Evolutionary conservation across 257 asterid genomes (phyloP).

Genomic region (Ajuga chamaepitys): DNA sequence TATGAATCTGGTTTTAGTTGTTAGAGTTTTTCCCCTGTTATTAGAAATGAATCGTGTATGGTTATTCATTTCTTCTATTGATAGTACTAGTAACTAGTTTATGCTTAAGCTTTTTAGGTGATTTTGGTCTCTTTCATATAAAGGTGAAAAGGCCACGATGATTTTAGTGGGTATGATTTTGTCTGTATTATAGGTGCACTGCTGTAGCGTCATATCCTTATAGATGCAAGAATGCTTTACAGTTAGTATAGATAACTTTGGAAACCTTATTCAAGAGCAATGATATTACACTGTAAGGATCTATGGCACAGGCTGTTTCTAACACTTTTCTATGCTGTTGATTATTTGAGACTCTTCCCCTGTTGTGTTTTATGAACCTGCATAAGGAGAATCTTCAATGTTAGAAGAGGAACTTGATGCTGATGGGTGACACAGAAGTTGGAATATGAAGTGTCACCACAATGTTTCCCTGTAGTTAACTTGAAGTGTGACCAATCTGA

Average conservation of each 20-base stretch:
- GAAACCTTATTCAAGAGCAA: background rate
- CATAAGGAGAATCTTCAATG: background rate
- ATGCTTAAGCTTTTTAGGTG: slow-evolving; percentile 1
- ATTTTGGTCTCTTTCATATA: background rate
- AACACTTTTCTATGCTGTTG: background rate
- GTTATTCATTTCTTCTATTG: background rate
- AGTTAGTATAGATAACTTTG: background rate
- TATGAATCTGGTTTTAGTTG: background rate
- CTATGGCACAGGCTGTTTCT: background rate
- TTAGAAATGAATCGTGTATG: background rate
- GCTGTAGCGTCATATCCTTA: background rate
- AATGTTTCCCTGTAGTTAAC: background rate
- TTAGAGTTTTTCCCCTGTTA: background rate
- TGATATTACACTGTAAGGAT: background rate
- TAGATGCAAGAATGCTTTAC: background rate
- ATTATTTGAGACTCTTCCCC: background rate
- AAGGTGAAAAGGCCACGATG: background rate
- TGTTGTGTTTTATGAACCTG: background rate
- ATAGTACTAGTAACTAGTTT: background rate
- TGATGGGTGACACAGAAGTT: background rate
- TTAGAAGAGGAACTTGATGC: slow-evolving; percentile 1
- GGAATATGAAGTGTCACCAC: background rate
- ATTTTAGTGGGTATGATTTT: slow-evolving; percentile 3
- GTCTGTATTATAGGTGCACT: background rate
- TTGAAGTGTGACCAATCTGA: background rate